phyloP scores from a whole-genome alignment of 768 basidiomycete genomes.

The Mycena kentingensis region DNA sequence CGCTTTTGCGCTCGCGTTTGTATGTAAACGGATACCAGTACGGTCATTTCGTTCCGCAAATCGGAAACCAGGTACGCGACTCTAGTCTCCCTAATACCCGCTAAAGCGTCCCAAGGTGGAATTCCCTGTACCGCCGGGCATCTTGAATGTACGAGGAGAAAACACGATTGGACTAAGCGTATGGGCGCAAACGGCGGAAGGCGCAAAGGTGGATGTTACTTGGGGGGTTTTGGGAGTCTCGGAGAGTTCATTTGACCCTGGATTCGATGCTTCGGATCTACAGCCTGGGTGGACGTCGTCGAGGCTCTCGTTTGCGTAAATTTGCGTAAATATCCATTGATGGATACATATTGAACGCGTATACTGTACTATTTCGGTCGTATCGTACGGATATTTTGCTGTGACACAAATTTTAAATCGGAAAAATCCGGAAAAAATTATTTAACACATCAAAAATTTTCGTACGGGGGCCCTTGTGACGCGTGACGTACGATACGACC shows the following conservation, averaged over 20 bases:
- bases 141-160: slow-evolving; percentile 15
- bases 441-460: no score
- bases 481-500: no score
- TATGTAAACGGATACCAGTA: slow-evolving; percentile 22
- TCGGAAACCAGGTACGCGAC: slow-evolving; percentile 17
- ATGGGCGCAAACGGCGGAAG: slow-evolving; percentile 13
- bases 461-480: no score
- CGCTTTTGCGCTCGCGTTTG: slow-evolving; percentile 12
- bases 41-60: slow-evolving; percentile 18
- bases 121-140: slow-evolving; percentile 20
- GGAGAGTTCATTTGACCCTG: slow-evolving; percentile 15
- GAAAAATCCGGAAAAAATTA: no score
- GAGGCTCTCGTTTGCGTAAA: slow-evolving; percentile 12
- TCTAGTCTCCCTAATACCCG: no score
- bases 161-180: slow-evolving; percentile 19
- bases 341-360: no score
- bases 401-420: no score
- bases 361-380: no score
- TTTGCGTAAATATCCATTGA: no score
- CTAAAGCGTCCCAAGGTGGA: no score
- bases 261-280: slow-evolving; percentile 16
- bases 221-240: slow-evolving; percentile 19
- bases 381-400: no score
- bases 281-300: slow-evolving; percentile 18
- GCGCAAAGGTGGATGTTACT: slow-evolving; percentile 11